Percentiles rank a stretch among this genome's conserved stretches.
These are phyloP conservation scores for Ormosia semicastrata DNA, from an alignment of 306 rosid genomes.

Conservation along the genomic window DNA sequence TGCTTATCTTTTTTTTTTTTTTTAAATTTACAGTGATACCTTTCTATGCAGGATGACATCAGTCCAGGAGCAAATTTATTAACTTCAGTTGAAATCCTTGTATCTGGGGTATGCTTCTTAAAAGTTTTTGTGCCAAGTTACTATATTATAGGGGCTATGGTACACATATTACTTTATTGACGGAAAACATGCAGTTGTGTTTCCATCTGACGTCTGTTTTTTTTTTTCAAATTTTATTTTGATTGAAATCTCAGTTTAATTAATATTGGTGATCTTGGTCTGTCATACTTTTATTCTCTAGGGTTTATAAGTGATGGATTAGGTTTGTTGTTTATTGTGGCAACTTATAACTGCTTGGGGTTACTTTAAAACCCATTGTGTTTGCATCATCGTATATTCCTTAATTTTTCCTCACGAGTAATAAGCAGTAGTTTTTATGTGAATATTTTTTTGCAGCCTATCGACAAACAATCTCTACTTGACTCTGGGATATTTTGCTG, in stretches of 20 bases:
- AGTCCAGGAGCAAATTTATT: constrained; percentile 93
- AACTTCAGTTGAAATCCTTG: constrained; percentile 84
- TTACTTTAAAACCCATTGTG: background rate
- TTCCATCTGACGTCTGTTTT: background rate
- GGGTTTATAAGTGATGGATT: background rate
- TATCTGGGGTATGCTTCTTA: constrained; percentile 78
- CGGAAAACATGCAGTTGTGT: background rate
- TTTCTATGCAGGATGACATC: constrained; percentile 74
- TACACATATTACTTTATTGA: background rate
- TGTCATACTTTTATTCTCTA: constrained; percentile 3
- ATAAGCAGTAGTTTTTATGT: constrained; percentile 18
- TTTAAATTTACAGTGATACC: constrained; percentile 17
- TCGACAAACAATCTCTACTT: constrained; percentile 96
- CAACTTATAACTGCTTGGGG: background rate
- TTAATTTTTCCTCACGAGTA: background rate
- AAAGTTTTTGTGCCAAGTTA: constrained; percentile 17
- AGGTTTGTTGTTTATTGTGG: constrained; percentile 14
- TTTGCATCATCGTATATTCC: background rate
- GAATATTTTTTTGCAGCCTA: constrained; percentile 62
- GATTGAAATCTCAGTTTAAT: constrained; percentile 6
- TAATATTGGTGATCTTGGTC: background rate
- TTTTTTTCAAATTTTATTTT: too few species aligned
- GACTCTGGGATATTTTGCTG: constrained; percentile 99
- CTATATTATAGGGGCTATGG: constrained; percentile 15
- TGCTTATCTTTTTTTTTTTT: constrained; percentile 10